A percentile compares a stretch with the other conserved stretches of the same genome.
These are phyloP conservation scores for Tuber indicum DNA, from an alignment of 495 filamentous ascomycete species.

Conservation along the genomic window DNA sequence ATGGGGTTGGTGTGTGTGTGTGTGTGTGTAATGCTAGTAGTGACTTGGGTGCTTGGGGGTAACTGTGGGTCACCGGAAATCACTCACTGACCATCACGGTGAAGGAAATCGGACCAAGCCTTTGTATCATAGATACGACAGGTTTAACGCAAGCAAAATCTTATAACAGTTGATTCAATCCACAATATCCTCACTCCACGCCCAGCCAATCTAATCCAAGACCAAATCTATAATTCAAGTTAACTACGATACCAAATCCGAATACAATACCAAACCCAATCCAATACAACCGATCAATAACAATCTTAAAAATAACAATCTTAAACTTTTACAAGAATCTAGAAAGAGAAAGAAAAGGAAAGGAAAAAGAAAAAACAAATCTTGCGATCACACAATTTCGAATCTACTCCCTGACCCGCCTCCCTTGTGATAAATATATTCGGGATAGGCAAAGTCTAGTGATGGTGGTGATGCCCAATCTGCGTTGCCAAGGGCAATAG, in stretches of 20 bases:
- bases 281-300: background rate
- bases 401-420: background rate
- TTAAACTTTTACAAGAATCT: slow-evolving; percentile 2
- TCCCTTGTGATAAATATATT: slow-evolving; percentile 1
- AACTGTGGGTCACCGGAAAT: background rate
- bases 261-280: background rate
- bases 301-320: background rate
- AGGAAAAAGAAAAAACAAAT: background rate
- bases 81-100: background rate
- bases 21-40: background rate
- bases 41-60: background rate
- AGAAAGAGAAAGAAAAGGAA: slow-evolving; percentile 4
- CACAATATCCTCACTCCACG: background rate
- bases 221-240: background rate
- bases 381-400: slow-evolving; percentile 4
- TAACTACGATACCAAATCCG: background rate
- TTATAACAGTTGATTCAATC: background rate
- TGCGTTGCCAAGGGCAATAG: slow-evolving; percentile 80
- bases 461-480: slow-evolving; percentile 71
- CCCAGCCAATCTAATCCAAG: background rate
- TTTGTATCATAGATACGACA: background rate
- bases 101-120: background rate
- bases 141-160: background rate
- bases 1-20: background rate
- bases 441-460: slow-evolving; percentile 18